These are phyloP conservation scores for Irpex sp. DNA, from an alignment of 1,284 basidiomycete genomes.

Conservation along the genomic window DNA sequence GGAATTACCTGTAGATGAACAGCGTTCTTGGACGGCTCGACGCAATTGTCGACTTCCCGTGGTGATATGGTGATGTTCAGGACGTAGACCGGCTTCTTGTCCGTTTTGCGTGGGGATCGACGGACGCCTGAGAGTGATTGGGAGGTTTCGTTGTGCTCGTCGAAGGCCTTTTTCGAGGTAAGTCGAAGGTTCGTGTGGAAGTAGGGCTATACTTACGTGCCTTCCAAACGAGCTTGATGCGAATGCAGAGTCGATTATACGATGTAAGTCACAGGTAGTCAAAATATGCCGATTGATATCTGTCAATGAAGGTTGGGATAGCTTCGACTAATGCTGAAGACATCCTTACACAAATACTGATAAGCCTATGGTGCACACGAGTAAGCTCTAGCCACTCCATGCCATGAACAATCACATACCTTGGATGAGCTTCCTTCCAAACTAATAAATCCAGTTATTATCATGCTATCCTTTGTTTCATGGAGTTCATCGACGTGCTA, in stretches of 20 bases:
- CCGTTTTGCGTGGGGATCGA: conserved; percentile 79
- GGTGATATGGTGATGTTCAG: conserved; percentile 78
- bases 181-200: background rate
- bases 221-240: conserved; percentile 74
- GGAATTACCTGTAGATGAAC: conserved; percentile 72
- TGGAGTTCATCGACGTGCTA: conserved; percentile 77
- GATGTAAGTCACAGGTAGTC: conserved; percentile 74
- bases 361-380: conserved; percentile 61
- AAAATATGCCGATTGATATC: conserved; percentile 89
- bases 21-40: conserved; percentile 80
- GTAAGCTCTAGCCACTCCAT: background rate
- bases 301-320: conserved; percentile 36
- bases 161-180: conserved; percentile 58
- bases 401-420: conserved; percentile 44
- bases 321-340: conserved; percentile 8
- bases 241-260: conserved; percentile 74
- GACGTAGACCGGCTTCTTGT: conserved; percentile 85
- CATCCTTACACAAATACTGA: conserved; percentile 83
- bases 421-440: conserved; percentile 80
- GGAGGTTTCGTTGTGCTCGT: conserved; percentile 63
- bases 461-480: conserved; percentile 55
- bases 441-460: conserved; percentile 85
- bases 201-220: conserved; percentile 52
- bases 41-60: conserved; percentile 75
- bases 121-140: conserved; percentile 59